Base-by-base conservation (phyloP, 495 filamentous ascomycete species). In the Aeminium ludgeri region DNA sequence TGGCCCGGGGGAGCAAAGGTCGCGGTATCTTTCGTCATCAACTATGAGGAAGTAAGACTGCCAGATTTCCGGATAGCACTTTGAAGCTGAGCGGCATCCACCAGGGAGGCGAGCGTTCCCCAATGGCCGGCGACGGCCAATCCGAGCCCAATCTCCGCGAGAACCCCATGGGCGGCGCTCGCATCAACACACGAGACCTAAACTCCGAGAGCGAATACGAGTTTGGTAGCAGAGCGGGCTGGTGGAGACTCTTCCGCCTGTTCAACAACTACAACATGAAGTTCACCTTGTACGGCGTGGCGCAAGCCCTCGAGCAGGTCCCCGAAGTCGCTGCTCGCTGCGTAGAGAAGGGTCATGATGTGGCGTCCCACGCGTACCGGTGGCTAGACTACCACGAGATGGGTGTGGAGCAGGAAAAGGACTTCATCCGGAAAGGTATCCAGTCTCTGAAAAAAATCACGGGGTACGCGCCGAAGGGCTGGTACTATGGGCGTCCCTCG, bases 21-120 rank as follows among this genome's bases (percentile, higher is more conserved):
- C 40, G 60, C 59, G 10, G 55, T 64, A 17, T 62, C 56, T 3
- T 64, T 64, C 42, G 60, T 64, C 20, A 61, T 64, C 39, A 64
- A 64, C 46, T 62, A 62, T 36, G 59, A 64, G 37, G 60, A 64
- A 20, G 43, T 43, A 30, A 16, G 40, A 41, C 36, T 33, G 15
- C 12, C 23, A 13, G 12, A 10, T 6, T 8, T 30, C 6, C 10
- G 23, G 3, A 6, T 3, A 12, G 3, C 3, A 6, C 15, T 40
- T n/a, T 30, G 8, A 15, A 20, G 11, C 12, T 2, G 10, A 2
- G n/a, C n/a, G n/a, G n/a, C n/a, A n/a, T n/a, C n/a, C n/a, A n/a
- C n/a, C 32, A 43, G 40, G 58, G 59, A 11, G 58, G 42, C 13
- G 60, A 64, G 38, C 46, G 53, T 28, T 50, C 41, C 16, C 52